Percentiles rank a stretch among this genome's conserved stretches.
Conservation (phyloP, 495 filamentous ascomycete species). For the Pyrenula massariospora region DNA sequence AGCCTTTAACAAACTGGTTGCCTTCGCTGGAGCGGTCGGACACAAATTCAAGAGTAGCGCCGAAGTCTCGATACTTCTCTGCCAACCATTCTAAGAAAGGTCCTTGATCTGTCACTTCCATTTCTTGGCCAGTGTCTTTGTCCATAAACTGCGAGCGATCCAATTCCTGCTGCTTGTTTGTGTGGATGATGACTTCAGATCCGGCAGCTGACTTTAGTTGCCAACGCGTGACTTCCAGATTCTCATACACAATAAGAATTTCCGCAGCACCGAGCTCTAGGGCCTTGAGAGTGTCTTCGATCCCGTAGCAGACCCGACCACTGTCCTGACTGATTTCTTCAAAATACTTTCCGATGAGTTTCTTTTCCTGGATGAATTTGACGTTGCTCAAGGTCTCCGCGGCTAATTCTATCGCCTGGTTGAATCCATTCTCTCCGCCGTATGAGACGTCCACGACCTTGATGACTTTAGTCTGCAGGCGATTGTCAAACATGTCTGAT, state of each 20-base stretch:
- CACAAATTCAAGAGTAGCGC: conserved; percentile 92
- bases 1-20: conserved; percentile 99
- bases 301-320: conserved; percentile 91
- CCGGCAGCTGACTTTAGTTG: conserved; percentile 67
- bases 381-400: conserved; percentile 95
- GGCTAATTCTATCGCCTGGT: conserved; percentile 93
- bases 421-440: conserved; percentile 98
- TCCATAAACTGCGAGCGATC: conserved; percentile 83
- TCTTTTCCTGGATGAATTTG: conserved; percentile 99
- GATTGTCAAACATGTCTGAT: conserved; percentile 91
- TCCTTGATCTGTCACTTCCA: conserved; percentile 76
- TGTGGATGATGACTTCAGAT: conserved; percentile 64
- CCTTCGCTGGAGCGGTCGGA: conserved; percentile 93
- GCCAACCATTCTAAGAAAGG: conserved; percentile 98
- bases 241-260: conserved; percentile 94
- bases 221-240: conserved; percentile 88
- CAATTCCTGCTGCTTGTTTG: conserved; percentile 72
- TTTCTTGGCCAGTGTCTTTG: conserved; percentile 88
- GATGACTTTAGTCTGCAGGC: conserved; percentile 88
- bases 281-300: conserved; percentile 97
- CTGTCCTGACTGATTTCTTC: conserved; percentile 96
- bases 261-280: conserved; percentile 91
- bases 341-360: conserved; percentile 95
- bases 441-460: conserved; percentile 98
- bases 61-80: conserved; percentile 94